Conservation (phyloP, 345 rosid species). For the Durio zibethinus region DNA sequence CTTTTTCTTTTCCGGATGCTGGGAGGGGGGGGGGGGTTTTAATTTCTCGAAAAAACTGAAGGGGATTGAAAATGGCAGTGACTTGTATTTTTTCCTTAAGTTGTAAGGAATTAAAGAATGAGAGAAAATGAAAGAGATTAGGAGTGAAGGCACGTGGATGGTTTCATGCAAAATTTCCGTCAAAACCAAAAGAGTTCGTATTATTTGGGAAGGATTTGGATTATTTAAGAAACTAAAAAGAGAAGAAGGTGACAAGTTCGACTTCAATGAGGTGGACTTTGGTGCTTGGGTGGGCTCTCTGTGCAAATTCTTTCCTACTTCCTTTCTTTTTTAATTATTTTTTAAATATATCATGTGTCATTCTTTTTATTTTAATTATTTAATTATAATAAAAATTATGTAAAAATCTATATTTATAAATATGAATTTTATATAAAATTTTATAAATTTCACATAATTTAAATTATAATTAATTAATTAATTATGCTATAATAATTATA, state of each 20-base stretch:
- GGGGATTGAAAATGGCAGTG: not conserved
- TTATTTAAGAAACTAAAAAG: not conserved
- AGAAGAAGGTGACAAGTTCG: not conserved
- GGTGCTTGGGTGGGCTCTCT: too few species aligned
- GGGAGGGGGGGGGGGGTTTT: not conserved
- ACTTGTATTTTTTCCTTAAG: constrained; percentile 18
- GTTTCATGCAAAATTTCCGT: constrained; percentile 25
- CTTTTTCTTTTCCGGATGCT: too few species aligned
- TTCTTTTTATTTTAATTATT: too few species aligned
- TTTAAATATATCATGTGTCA: too few species aligned
- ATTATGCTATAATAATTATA: too few species aligned
- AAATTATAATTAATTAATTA: too few species aligned
- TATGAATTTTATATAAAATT: too few species aligned
- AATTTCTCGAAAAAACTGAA: constrained; percentile 10
- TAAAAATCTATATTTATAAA: too few species aligned
- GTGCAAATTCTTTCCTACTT: too few species aligned
- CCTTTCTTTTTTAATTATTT: not conserved
- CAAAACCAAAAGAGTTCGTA: not conserved
- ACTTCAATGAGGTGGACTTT: too few species aligned
- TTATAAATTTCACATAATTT: too few species aligned
- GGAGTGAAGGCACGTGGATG: constrained; percentile 44
- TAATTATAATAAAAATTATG: too few species aligned
- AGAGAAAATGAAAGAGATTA: not conserved
- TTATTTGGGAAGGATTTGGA: not conserved
- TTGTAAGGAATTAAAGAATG: constrained; percentile 5